Percentiles rank a stretch among this genome's conserved stretches.
These are phyloP conservation scores for Podaxis mareebaensis DNA, from an alignment of 768 basidiomycete genomes.

Conservation along the genomic window DNA sequence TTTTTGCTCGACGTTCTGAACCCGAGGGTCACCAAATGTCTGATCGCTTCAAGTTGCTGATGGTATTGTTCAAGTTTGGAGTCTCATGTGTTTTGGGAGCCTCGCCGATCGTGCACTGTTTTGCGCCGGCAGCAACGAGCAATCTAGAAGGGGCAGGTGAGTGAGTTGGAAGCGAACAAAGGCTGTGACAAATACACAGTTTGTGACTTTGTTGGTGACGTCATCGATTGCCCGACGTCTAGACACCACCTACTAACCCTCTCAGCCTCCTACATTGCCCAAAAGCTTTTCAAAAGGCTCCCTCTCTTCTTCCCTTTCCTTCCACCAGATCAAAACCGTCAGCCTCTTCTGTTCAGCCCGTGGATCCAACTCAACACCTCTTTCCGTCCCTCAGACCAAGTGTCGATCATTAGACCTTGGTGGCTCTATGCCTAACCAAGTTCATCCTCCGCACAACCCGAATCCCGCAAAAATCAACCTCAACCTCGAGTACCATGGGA, in stretches of 20 bases:
- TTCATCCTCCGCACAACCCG: constrained; percentile 9
- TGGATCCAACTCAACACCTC: constrained; percentile 22
- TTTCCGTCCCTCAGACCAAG: constrained; percentile 21
- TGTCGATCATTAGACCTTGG: constrained; percentile 18
- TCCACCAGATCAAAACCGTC: constrained; percentile 19
- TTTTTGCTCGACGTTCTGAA: constrained; percentile 84
- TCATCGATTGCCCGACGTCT: constrained; percentile 97
- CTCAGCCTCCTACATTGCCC: constrained; percentile 22
- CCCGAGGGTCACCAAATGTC: constrained; percentile 75
- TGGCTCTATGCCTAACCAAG: constrained; percentile 17
- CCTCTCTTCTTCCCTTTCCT: constrained; percentile 23
- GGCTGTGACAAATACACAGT: constrained; percentile 75
- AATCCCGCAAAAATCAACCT: constrained; percentile 16
- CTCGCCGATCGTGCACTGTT: constrained; percentile 91
- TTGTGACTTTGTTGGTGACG: constrained; percentile 96
- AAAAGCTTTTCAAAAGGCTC: constrained; percentile 30
- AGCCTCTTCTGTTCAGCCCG: constrained; percentile 21
- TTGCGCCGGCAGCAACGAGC: constrained; percentile 90
- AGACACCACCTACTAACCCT: not conserved
- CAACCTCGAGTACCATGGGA: constrained; percentile 11
- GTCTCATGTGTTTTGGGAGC: constrained; percentile 98
- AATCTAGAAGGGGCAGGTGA: constrained; percentile 58
- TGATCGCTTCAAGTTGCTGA: constrained; percentile 91
- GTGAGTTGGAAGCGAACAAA: constrained; percentile 51
- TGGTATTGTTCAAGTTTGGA: constrained; percentile 96